phyloP scores from a whole-genome alignment of 331 rosid species.

The Phaseolus coccineus region DNA sequence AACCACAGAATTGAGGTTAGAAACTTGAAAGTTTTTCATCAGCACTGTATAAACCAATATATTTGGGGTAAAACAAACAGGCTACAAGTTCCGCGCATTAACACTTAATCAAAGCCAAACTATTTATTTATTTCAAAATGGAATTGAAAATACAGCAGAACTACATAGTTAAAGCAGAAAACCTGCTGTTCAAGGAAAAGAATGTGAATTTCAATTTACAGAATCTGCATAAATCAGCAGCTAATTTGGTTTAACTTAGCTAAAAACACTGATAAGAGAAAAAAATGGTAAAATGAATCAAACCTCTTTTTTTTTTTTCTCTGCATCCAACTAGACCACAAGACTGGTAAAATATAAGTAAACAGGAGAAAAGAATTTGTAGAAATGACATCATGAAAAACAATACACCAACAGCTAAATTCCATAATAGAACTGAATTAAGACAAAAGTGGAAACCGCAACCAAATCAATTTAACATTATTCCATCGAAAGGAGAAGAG shows the following conservation, averaged over 20 bases:
- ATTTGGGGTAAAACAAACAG: neutral
- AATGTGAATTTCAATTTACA: neutral
- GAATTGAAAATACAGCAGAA: conserved; percentile 15
- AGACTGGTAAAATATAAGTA: neutral
- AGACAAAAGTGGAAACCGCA: neutral
- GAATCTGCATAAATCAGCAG: neutral
- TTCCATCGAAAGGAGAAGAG: neutral
- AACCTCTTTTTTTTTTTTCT: conserved; percentile 17
- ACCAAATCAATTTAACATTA: conserved; percentile 42
- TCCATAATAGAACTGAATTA: conserved; percentile 26
- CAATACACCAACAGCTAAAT: neutral
- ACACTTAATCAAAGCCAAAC: neutral
- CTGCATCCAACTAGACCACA: conserved; percentile 14
- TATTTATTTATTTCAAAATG: conserved; percentile 1
- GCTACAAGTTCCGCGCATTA: neutral
- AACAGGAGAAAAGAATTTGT: neutral
- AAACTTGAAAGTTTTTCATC: neutral
- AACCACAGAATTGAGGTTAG: neutral
- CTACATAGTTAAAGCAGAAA: too few relatives aligned
- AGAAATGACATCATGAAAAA: conserved; percentile 35
- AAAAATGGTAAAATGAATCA: neutral
- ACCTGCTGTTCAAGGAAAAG: neutral
- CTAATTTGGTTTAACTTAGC: too few relatives aligned
- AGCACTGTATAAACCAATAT: neutral
- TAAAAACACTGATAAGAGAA: neutral